A percentile compares a stretch with the other conserved stretches of the same genome.
Evolutionary conservation across 225 moss, liverwort and hornwort species (phyloP).

Genomic region (Sphagnum tenellum): DNA sequence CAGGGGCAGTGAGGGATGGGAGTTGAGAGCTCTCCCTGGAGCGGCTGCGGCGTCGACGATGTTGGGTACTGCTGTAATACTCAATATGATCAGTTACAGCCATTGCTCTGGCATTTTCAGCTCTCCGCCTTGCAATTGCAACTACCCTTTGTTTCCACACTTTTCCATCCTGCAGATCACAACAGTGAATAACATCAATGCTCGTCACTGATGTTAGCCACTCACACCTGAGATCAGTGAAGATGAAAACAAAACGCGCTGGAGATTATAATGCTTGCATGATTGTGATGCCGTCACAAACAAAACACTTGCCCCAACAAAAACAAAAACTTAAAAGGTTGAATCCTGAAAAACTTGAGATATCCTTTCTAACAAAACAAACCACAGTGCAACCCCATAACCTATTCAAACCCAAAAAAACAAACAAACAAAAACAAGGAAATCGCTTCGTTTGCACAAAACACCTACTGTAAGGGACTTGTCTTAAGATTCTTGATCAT

Average conservation of each 20-base stretch:
- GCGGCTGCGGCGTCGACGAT: slow-evolving; percentile 18
- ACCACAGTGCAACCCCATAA: too few relatives aligned
- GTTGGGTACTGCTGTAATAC: background rate
- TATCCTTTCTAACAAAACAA: too few relatives aligned
- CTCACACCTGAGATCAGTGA: background rate
- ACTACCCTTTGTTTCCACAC: slow-evolving; percentile 37
- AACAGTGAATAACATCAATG: background rate
- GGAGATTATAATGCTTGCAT: too few relatives aligned
- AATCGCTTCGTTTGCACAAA: background rate
- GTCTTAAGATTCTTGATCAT: background rate
- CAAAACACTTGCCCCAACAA: too few relatives aligned
- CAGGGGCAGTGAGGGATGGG: slow-evolving; percentile 20
- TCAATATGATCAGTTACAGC: slow-evolving; percentile 11
- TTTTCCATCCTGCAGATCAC: slow-evolving; percentile 22
- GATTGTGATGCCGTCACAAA: too few relatives aligned
- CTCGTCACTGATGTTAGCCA: background rate
- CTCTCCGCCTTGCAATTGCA: slow-evolving; percentile 31
- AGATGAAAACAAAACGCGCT: too few relatives aligned
- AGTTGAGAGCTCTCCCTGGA: slow-evolving; percentile 15
- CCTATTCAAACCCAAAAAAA: too few relatives aligned
- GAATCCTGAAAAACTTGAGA: too few relatives aligned
- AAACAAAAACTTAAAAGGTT: too few relatives aligned
- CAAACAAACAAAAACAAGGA: background rate
- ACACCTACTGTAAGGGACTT: too few relatives aligned
- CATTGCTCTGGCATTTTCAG: slow-evolving; percentile 13